Base-by-base conservation (phyloP, 1,284 basidiomycete genomes). In the Paramarasmius palmivorus region DNA sequence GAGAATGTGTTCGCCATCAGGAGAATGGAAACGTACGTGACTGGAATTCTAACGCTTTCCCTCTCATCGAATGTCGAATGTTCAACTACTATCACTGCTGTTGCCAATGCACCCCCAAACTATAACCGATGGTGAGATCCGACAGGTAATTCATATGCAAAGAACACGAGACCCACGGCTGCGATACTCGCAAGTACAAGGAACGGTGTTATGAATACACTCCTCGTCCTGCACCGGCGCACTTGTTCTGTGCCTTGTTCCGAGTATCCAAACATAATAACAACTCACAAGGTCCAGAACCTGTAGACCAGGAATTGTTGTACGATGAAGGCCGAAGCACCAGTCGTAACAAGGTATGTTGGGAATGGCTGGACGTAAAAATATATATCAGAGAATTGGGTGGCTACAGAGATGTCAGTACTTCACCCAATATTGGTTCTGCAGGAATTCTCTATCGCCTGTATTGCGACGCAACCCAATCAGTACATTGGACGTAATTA, bases 381-480 rank as follows among this genome's bases (percentile, higher is more conserved):
- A 6, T 12, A 26, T 23, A 10, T 19, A 23, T 20, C 40, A 23
- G 40, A 19, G 15, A 19, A 25, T 10, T 25, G 15, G 41, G 25
- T 10, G n/a, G n/a, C 9, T 40, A 10, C 12, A n/a, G 42, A 25
- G 4, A 17, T n/a, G 25, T 14, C 10, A 44, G 25, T 9, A 44
- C 44, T 29, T 46, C n/a, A 46, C 44, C 44, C 44, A 46, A 26
- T 26, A 46, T 19, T 46, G 44, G 8, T 29, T 23, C 25, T 46
- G 25, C 12, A 46, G 22, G 32, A 46, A 46, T 4, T n/a, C 15
- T 32, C 17, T n/a, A 32, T 46, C 26, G 7, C 44, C 44, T 46
- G 41, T n/a, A n/a, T n/a, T 15, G 2, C 2, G 39, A 22, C 15
- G 20, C 6, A 22, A 25, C 15, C 8, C 41, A 10, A 15, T 23